These are phyloP conservation scores for Russula emetica DNA, from an alignment of 768 basidiomycete genomes.

Conservation along the genomic window DNA sequence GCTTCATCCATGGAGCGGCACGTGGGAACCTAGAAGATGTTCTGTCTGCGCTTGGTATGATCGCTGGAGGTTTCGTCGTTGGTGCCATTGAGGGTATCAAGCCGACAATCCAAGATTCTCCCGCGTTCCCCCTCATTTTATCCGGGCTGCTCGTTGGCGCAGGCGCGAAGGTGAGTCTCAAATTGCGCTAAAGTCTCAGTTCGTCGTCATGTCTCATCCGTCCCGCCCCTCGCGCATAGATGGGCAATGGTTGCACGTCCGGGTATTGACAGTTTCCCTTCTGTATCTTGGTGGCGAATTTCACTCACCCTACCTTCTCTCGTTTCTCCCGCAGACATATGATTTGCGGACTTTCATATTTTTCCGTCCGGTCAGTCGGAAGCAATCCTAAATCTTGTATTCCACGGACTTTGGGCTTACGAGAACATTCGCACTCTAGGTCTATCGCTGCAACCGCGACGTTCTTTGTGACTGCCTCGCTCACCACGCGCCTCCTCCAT, in stretches of 20 bases:
- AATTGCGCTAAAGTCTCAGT: neutral
- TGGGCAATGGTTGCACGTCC: constrained; percentile 62
- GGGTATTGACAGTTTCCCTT: constrained; percentile 39
- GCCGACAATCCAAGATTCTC: constrained; percentile 28
- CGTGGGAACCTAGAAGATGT: constrained; percentile 44
- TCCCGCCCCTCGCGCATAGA: constrained; percentile 31
- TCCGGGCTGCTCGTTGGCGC: constrained; percentile 56
- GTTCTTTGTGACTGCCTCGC: constrained; percentile 48
- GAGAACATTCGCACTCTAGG: constrained; percentile 48
- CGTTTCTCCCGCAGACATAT: constrained; percentile 46
- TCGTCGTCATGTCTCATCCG: neutral
- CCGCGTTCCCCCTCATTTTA: constrained; percentile 36
- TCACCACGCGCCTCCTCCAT: constrained; percentile 44
- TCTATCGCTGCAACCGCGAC: constrained; percentile 52
- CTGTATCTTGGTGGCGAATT: neutral
- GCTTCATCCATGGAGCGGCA: constrained; percentile 51
- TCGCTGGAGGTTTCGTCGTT: constrained; percentile 46
- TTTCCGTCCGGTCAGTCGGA: constrained; percentile 47
- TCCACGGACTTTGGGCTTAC: constrained; percentile 10
- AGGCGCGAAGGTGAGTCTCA: constrained; percentile 41
- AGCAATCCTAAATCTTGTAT: neutral
- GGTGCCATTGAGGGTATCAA: constrained; percentile 41
- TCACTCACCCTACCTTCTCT: neutral
- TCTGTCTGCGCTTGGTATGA: constrained; percentile 43
- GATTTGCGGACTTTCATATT: constrained; percentile 55